Percentiles rank a stretch among this genome's conserved stretches.
Conservation (phyloP, 331 rosid genomes). For the Pyracantha coccinea region DNA sequence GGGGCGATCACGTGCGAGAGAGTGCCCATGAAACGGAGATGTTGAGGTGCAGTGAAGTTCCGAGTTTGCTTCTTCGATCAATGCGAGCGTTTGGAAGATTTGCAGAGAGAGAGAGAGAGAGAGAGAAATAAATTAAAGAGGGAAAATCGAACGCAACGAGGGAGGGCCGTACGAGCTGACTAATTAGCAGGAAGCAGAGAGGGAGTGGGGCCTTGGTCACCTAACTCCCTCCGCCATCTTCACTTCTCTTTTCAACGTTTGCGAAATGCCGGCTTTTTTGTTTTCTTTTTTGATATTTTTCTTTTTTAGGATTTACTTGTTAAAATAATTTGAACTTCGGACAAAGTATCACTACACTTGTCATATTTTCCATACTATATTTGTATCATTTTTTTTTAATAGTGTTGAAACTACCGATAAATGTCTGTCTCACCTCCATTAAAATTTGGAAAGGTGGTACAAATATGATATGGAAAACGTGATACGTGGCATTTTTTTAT, state of each 20-base stretch:
- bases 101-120: not conserved
- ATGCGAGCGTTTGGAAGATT: not conserved
- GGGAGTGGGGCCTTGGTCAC: not conserved
- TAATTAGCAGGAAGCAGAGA: not conserved
- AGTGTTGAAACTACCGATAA: too few species aligned
- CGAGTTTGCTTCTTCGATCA: not conserved
- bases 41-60: not conserved
- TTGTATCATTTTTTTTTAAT: too few species aligned
- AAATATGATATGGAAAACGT: too few species aligned
- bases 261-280: not conserved
- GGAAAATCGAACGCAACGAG: not conserved
- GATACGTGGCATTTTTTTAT: too few species aligned
- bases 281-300: not conserved
- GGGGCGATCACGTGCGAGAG: slow-evolving; percentile 50
- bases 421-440: too few species aligned
- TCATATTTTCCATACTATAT: too few species aligned
- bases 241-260: not conserved
- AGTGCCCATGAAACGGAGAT: slow-evolving; percentile 48
- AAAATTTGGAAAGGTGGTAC: too few species aligned
- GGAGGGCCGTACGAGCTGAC: slow-evolving; percentile 1
- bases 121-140: not conserved
- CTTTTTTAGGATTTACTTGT: not conserved
- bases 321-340: too few species aligned
- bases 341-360: too few species aligned
- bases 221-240: too few species aligned